These are phyloP conservation scores for Bryum argenteum DNA, from an alignment of 225 moss, liverwort and hornwort species.

Conservation along the genomic window DNA sequence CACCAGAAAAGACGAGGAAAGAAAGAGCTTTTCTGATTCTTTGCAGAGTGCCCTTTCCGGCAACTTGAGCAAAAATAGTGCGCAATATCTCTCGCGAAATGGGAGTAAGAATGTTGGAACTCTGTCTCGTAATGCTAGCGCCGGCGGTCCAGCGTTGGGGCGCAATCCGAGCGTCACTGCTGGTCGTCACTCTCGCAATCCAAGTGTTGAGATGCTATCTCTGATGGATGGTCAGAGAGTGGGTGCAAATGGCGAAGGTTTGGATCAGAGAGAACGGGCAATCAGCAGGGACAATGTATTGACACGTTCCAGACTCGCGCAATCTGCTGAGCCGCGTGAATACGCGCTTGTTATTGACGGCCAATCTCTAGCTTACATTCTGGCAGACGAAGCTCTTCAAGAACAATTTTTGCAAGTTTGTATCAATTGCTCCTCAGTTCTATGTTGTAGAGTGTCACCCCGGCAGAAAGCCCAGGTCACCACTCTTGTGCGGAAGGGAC, in stretches of 20 bases:
- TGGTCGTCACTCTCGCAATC: slow-evolving; percentile 53
- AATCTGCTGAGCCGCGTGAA: slow-evolving; percentile 26
- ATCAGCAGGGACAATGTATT: slow-evolving; percentile 31
- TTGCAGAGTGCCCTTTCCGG: slow-evolving; percentile 46
- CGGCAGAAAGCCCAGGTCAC: slow-evolving; percentile 92
- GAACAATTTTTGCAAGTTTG: slow-evolving; percentile 73
- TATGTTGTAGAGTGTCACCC: slow-evolving; percentile 94
- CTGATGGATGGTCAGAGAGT: slow-evolving; percentile 44
- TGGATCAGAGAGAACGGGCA: slow-evolving; percentile 45
- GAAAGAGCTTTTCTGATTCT: slow-evolving; percentile 47
- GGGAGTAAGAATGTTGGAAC: slow-evolving; percentile 37
- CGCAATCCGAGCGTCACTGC: slow-evolving; percentile 38
- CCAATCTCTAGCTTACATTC: slow-evolving; percentile 72
- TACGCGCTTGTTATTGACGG: slow-evolving; percentile 94
- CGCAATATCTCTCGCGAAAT: slow-evolving; percentile 21
- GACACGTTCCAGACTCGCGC: slow-evolving; percentile 16
- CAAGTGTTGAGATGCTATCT: slow-evolving; percentile 48
- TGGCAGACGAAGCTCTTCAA: slow-evolving; percentile 67
- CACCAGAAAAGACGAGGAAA: slow-evolving; percentile 55
- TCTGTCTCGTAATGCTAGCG: slow-evolving; percentile 46
- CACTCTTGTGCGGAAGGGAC: slow-evolving; percentile 74
- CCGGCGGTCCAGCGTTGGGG: slow-evolving; percentile 19
- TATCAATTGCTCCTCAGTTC: slow-evolving; percentile 80
- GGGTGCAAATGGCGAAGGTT: slow-evolving; percentile 46
- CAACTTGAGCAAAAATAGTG: slow-evolving; percentile 36